Base-by-base conservation (phyloP, 768 basidiomycete genomes). In the Leccinum ochraceum region DNA sequence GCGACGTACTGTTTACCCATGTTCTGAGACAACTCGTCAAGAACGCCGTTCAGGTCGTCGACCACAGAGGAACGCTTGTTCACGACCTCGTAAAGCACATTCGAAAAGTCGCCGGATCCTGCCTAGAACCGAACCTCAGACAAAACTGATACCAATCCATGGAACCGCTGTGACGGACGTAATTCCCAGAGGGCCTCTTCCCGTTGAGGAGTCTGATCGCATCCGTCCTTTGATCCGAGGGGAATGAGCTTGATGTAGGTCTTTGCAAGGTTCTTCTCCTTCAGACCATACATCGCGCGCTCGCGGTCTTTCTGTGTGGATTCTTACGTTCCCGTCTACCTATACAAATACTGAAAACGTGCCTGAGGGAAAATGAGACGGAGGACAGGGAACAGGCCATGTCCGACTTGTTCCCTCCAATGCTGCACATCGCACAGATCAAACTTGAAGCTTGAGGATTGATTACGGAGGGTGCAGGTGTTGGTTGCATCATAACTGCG, bases 251-350 rank as follows among this genome's bases (percentile, higher is more conserved):
- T 88, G 77, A 96, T 93, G 71, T 95, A 97, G 10, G 86, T 86
- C 74, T 95, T 98, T 5, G 95, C 95, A 3, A 99, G 78, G 70
- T 90, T 92, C 76, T 90, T 91, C 78, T 99, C 97, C 72, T 99
- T 99, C 65, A 97, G 75, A 14, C 94, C 92, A 73, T 98, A 99
- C 0, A 95, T 88, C 0, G 92, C 84, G 56, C 97, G 86, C 63
- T 98, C 94, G 36, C 89, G 83, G 72, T 98, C 97, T 84, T 97
- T 92, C 94, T 98, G 72, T 22, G 60, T 14, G 54, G 53, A 32
- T 2, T 36, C 54, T 69, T 56, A 63, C 57, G 39, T 36, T 14
- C 14, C 1, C 3, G 24, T 36, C 16, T 42, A 10, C 8, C 0
- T 10, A 44, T 4, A 42, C 3, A 59, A 26, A 32, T 17, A 28